Evolutionary conservation across 2,329 filamentous ascomycete genomes (phyloP).

Genomic region (Sclerotinia subarctica): DNA sequence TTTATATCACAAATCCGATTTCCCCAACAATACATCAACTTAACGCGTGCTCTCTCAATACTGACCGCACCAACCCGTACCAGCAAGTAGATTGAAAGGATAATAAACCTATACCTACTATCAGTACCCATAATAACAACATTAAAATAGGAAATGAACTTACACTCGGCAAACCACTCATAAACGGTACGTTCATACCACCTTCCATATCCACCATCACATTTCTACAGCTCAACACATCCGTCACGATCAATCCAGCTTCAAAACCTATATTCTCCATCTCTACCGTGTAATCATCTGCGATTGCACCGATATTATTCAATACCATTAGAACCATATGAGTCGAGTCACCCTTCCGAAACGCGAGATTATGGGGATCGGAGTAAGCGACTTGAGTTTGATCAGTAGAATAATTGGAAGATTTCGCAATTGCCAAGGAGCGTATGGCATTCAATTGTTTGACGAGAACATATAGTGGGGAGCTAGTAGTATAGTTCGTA

Average conservation of each 20-base stretch:
- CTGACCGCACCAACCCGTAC: neutral
- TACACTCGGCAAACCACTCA: conserved; percentile 15
- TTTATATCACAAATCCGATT: neutral
- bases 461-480: conserved; percentile 42
- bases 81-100: neutral
- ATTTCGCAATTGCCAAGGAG: conserved; percentile 16
- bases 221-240: conserved; percentile 24
- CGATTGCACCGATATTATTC: conserved; percentile 40
- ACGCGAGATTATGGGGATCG: conserved; percentile 23
- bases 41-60: neutral
- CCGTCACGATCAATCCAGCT: conserved; percentile 17
- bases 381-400: conserved; percentile 22
- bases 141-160: neutral
- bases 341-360: conserved; percentile 24
- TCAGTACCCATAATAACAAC: neutral
- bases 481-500: conserved; percentile 39
- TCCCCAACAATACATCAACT: too few species aligned
- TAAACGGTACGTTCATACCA: conserved; percentile 10
- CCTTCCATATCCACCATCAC: conserved; percentile 13
- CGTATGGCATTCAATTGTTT: conserved; percentile 26
- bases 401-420: conserved; percentile 21
- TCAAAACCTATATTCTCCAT: conserved; percentile 21
- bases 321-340: conserved; percentile 36
- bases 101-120: neutral
- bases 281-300: conserved; percentile 10